A percentile compares a stretch with the other conserved stretches of the same genome.
phyloP scores from a whole-genome alignment of 2,329 filamentous ascomycete genomes.

The Cytospora piceae region DNA sequence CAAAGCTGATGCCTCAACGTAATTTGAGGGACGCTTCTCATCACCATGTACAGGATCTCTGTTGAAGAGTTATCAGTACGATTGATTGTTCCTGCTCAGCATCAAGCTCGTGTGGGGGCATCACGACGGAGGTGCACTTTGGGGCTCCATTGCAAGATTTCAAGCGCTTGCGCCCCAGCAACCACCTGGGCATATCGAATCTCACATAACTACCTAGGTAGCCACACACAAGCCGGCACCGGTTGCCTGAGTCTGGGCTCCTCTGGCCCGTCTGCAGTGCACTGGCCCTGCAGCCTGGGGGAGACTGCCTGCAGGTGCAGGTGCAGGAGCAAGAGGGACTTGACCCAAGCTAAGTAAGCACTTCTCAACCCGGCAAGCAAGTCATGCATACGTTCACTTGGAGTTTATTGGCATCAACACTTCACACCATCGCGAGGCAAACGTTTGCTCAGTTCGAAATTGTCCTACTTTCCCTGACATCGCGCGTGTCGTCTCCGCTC shows the following conservation, averaged over 20 bases:
- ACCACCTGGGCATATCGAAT: constrained; percentile 8
- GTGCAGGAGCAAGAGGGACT: constrained; percentile 26
- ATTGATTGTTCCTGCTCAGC: background rate
- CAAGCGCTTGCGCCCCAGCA: constrained; percentile 14
- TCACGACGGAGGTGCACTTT: constrained; percentile 5
- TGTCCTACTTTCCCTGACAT: background rate
- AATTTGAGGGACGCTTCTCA: background rate
- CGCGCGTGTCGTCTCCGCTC: background rate
- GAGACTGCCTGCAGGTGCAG: constrained; percentile 26
- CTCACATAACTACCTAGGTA: constrained; percentile 5
- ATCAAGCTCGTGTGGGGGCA: constrained; percentile 16
- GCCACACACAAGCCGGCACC: background rate
- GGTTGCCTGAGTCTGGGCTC: constrained; percentile 9
- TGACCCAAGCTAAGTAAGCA: constrained; percentile 25
- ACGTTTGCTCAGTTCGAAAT: background rate
- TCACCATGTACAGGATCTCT: background rate
- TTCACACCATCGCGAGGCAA: background rate
- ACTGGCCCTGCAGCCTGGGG: constrained; percentile 29
- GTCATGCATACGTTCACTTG: constrained; percentile 22
- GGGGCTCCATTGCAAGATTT: constrained; percentile 25
- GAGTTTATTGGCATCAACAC: constrained; percentile 3
- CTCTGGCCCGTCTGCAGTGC: constrained; percentile 24
- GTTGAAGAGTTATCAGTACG: background rate
- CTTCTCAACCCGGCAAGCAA: constrained; percentile 16
- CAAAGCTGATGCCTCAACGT: background rate